Evolutionary conservation across 441 rosid genomes (phyloP).

Genomic region (Populus trichocarpa): DNA sequence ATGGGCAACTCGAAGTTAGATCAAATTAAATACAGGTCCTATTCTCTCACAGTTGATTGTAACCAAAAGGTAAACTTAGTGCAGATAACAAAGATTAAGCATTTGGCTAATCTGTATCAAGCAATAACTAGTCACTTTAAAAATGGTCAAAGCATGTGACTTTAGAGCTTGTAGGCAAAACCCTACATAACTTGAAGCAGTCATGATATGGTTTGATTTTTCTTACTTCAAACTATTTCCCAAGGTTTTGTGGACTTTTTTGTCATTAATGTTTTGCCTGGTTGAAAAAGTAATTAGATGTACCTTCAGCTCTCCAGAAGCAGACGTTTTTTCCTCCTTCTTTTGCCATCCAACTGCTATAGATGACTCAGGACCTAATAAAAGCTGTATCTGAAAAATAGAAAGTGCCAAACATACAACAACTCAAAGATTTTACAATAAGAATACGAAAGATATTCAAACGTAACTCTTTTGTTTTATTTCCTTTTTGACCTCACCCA

Average conservation of each 20-base stretch:
- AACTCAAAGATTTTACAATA: slow-evolving; percentile 14
- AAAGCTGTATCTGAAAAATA: slow-evolving; percentile 64
- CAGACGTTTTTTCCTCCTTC: slow-evolving; percentile 71
- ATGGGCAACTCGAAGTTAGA: background rate
- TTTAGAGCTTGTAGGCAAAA: background rate
- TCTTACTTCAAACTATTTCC: background rate
- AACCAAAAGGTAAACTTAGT: background rate
- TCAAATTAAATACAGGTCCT: background rate
- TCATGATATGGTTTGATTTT: background rate
- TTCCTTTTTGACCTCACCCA: slow-evolving; percentile 5
- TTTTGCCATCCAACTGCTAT: slow-evolving; percentile 81
- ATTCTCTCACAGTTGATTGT: background rate
- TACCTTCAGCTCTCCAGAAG: slow-evolving; percentile 77
- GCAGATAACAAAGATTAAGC: background rate
- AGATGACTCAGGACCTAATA: slow-evolving; percentile 72
- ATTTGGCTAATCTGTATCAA: background rate
- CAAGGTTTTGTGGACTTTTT: background rate
- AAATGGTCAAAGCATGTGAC: background rate
- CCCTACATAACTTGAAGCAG: background rate
- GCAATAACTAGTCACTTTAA: background rate
- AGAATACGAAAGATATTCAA: slow-evolving; percentile 1
- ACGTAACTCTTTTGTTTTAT: background rate
- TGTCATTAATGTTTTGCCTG: too few species aligned
- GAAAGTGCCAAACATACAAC: slow-evolving; percentile 10
- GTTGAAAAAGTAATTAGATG: slow-evolving; percentile 13